Evolutionary conservation across 2,329 filamentous ascomycete species (phyloP).

Genomic region (Arthrobotrys iridis): DNA sequence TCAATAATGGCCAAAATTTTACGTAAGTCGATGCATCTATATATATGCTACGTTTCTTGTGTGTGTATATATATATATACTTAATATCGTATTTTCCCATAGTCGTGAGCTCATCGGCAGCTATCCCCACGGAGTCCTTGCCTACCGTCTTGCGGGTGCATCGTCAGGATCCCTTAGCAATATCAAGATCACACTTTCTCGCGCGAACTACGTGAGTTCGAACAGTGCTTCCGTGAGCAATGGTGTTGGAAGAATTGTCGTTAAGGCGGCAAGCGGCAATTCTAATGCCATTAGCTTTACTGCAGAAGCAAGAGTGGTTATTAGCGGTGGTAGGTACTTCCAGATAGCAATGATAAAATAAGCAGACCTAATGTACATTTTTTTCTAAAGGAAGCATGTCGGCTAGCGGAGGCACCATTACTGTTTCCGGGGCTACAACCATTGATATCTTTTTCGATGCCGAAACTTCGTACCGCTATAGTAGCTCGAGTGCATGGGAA

Average conservation of each 20-base stretch:
- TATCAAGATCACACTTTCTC: slow-evolving; percentile 57
- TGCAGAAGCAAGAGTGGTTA: slow-evolving; percentile 13
- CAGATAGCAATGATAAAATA: not conserved
- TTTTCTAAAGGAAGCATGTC: slow-evolving; percentile 14
- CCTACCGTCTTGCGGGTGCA: slow-evolving; percentile 39
- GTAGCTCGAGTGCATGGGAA: slow-evolving; percentile 54
- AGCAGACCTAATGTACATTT: not conserved
- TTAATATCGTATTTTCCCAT: slow-evolving; percentile 59
- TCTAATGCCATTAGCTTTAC: slow-evolving; percentile 46
- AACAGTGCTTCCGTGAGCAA: slow-evolving; percentile 60
- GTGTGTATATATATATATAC: slow-evolving; percentile 62
- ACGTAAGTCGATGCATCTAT: slow-evolving; percentile 60
- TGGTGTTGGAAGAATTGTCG: slow-evolving; percentile 58
- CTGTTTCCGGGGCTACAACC: slow-evolving; percentile 55
- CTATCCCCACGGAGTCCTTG: slow-evolving; percentile 62
- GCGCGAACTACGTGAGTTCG: slow-evolving; percentile 51
- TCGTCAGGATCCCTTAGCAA: slow-evolving; percentile 14
- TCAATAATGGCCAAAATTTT: slow-evolving; percentile 62
- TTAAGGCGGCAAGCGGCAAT: slow-evolving; percentile 62
- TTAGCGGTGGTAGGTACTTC: slow-evolving; percentile 5
- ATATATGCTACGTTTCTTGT: slow-evolving; percentile 61
- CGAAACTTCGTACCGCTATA: slow-evolving; percentile 58
- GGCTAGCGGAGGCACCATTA: slow-evolving; percentile 17
- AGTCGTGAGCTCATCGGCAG: slow-evolving; percentile 63
- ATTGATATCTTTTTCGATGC: slow-evolving; percentile 59